These are phyloP conservation scores for Plantago rigida DNA, from an alignment of 305 asterid genomes.

Conservation along the genomic window DNA sequence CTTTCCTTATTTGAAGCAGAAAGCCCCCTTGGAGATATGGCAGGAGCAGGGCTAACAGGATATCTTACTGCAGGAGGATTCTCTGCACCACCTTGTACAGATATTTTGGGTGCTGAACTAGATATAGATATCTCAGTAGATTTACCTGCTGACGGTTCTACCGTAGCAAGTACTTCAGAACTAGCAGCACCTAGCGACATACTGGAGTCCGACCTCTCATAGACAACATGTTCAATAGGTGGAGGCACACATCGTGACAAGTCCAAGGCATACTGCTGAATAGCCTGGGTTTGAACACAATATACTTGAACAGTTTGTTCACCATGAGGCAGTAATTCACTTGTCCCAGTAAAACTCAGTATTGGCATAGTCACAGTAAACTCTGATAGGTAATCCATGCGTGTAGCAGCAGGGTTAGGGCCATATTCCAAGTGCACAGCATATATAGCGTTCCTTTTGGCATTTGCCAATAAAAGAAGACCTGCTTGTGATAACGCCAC, in stretches of 20 bases:
- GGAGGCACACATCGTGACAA: conserved; percentile 74
- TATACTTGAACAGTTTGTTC: conserved; percentile 84
- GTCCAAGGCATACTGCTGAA: conserved; percentile 85
- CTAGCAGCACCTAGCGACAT: conserved; percentile 35
- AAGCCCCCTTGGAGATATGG: conserved; percentile 42
- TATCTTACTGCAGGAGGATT: conserved; percentile 34
- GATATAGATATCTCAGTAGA: conserved; percentile 37
- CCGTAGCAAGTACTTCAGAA: conserved; percentile 39
- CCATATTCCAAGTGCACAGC: conserved; percentile 86
- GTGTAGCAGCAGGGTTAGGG: conserved; percentile 66
- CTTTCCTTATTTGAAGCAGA: conserved; percentile 38
- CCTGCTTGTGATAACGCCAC: conserved; percentile 84
- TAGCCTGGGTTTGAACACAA: conserved; percentile 93
- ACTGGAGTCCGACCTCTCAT: conserved; percentile 54
- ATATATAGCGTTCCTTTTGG: conserved; percentile 86
- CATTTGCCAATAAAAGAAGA: conserved; percentile 85
- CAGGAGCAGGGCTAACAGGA: conserved; percentile 35
- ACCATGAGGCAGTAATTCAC: conserved; percentile 50
- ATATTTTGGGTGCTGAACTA: conserved; percentile 47
- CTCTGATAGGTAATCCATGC: conserved; percentile 84
- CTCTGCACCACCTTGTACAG: conserved; percentile 44
- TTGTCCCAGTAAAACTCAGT: conserved; percentile 34
- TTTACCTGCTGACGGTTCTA: conserved; percentile 44
- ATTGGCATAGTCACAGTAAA: conserved; percentile 67
- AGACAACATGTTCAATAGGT: conserved; percentile 43